Conservation (phyloP, 805 yeast genomes). For the Grigorovia yakushimaensis region DNA sequence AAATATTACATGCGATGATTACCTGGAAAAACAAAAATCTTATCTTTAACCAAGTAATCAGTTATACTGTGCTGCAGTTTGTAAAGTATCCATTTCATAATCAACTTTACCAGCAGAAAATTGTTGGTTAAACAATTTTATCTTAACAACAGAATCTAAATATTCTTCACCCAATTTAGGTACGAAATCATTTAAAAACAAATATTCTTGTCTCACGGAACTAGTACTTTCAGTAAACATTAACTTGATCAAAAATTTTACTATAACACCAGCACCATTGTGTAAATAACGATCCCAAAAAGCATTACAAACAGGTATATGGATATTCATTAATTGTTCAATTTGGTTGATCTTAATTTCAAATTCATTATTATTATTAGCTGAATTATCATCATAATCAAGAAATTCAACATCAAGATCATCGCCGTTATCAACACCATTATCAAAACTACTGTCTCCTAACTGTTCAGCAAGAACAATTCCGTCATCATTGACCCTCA, state of each 20-base stretch:
- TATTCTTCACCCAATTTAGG: slow-evolving; percentile 11
- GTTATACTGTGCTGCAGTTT: slow-evolving; percentile 14
- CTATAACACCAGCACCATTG: slow-evolving; percentile 8
- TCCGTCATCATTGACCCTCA: no score
- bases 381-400: not conserved
- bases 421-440: not conserved
- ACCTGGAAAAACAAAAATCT: no score
- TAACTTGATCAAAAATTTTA: slow-evolving; percentile 7
- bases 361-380: not conserved
- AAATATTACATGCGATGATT: no score
- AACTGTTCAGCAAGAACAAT: no score
- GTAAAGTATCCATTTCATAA: slow-evolving; percentile 13
- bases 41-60: no score
- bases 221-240: slow-evolving; percentile 11
- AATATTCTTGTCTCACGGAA: slow-evolving; percentile 8
- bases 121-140: slow-evolving; percentile 13
- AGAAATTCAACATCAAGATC: not conserved
- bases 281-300: slow-evolving; percentile 14
- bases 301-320: slow-evolving; percentile 14
- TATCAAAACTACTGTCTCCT: not conserved
- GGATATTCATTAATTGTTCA: slow-evolving; percentile 13
- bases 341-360: slow-evolving; percentile 6
- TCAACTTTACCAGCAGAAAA: slow-evolving; percentile 15
- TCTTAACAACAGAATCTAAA: slow-evolving; percentile 11
- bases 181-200: slow-evolving; percentile 10